Base-by-base conservation (phyloP, 306 rosid genomes). In the Prunus kanzakura region DNA sequence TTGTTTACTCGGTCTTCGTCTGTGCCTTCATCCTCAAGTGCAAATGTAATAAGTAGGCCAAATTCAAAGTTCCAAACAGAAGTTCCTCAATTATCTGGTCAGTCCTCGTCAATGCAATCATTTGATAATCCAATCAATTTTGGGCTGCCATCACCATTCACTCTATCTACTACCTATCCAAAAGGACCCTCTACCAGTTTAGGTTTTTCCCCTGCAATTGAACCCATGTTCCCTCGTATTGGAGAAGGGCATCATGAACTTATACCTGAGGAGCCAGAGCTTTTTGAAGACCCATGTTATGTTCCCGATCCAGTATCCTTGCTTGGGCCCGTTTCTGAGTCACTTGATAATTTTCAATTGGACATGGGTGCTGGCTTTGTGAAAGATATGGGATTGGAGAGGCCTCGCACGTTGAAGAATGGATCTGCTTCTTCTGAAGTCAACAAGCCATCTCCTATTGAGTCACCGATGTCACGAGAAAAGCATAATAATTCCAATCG, bases 241-340 rank as follows among this genome's bases (percentile, higher is more conserved):
- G 82, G 89, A 67, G 92, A 86, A 75, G 83, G 78, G 50, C 67
- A 83, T 66, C 87, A 67, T 85, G 93, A 89, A 63, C 80, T 73
- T 75, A 87, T 89, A 76, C 81, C 72, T 29, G 99, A 92, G 60
- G 98, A 96, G 73, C 90, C 88, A 56, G 99, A 96, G 85, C 92
- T 77, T 83, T 96, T 91, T 81, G 98, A 96, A 89, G 99, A 96
- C 66, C 99, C 98, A 0, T 91, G 98, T 84, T 92, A 92, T 79
- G 89, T 86, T 78, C 99, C 98, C 0, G 92, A 91, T 85, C 98
- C 95, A 9, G 88, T 84, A 50, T 87, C 98, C 38, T 86, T 96
- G 74, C 88, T 96, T 79, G 99, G 99, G 62, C 97, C 99, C 23
- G 98, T 96, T 85, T 96, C 97, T 29, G 98, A 92, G 87, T 96